Evolutionary conservation across 1,284 basidiomycete species (phyloP), one percentile per base, ranked within the genome.

Genomic region (Bjerkandera adusta): DNA sequence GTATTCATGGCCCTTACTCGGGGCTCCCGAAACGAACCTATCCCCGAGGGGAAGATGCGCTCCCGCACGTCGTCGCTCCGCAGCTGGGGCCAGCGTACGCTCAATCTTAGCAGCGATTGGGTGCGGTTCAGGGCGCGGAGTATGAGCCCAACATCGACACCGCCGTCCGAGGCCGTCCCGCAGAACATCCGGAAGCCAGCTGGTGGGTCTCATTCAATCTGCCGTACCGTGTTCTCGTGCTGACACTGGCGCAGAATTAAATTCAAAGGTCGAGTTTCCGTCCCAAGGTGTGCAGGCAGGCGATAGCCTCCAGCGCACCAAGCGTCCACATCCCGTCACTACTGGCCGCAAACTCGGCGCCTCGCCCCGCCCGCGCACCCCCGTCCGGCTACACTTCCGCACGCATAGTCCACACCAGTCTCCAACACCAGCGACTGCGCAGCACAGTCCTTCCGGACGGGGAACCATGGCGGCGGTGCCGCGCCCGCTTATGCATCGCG

Each of bases 1-100:
- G 72, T 93, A 8, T 92, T 94, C 63, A 84, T 94, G 65, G 81
- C 81, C 5, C 71, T 94, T 43, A 95, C 92, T 2, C 79, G 92
- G 5, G 89, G 90, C 1, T 87, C 86, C 0, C 68, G 79, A 42
- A 72, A 71, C 16, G 77, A 78, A 51, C 57, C 58, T 16, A 48
- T 64, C 55, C 15, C 45, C 15, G 32, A 27, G 16, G 30, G n/a
- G 29, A 43, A 47, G 8, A 34, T 43, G n/a, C 48, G 44, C 30
- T 50, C 48, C 15, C 50, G 47, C 49, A 65, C 51, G 58, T 50
- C 57, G 12, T 68, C 72, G 0, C 60, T 75, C 57, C 69, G 71
- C 35, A 75, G 76, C 50, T 81, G 77, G 80, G 70, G 81, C 2
- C 66, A 69, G 40, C 68, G 77, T 11, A 75, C 77, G 51, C 59